Evolutionary conservation across 2,329 filamentous ascomycete genomes (phyloP), one percentile per base, ranked within the genome.

Genomic region (Paraconiothyrium sp.): DNA sequence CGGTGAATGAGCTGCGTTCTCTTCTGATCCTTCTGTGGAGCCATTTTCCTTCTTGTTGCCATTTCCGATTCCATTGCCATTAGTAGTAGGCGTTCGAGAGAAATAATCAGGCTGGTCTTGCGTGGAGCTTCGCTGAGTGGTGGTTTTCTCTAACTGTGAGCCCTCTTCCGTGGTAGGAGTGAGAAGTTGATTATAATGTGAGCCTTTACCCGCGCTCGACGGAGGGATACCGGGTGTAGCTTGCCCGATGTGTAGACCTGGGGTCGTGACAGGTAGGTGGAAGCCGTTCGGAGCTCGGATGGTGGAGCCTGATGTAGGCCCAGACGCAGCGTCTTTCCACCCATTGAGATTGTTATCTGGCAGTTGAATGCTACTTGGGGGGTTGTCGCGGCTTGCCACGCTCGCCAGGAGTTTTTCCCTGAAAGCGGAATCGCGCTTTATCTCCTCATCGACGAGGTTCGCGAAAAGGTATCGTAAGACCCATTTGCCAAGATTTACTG

Each of bases 401-500:
- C 85, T 84, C 37, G 88, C 85, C 55, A 93, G 86, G 8, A 97
- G 81, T 49, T 86, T 85, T 48, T 88, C 83, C n/a, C 94, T 88
- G 74, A 91, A 89, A 0, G 80, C 82, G 72, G 92, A 89, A 72
- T 99, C 95, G 56, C 92, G 88, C 66, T 86, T 89, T 68, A 97
- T 91, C 76, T 98, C 92, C 76, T 97, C 94, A 63, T 97, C 92
- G 57, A 99, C 91, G 46, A 98, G 84, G 58, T 91, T 91, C 10
- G 90, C 89, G 80, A 99, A 99, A 0, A 99, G 85, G 78, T 97
- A 97, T 37, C 95, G 88, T 62, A 99, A 82, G 49, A 98, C 89
- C 95, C 95, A 99, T 83, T 97, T 97, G 9, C 95, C 95, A 49
- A 98, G 88, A 73, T 97, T 98, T 78, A 98, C 92, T 95, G 66